Base-by-base conservation (phyloP, 2,329 filamentous ascomycete genomes). In the Aureobasidium sp. region DNA sequence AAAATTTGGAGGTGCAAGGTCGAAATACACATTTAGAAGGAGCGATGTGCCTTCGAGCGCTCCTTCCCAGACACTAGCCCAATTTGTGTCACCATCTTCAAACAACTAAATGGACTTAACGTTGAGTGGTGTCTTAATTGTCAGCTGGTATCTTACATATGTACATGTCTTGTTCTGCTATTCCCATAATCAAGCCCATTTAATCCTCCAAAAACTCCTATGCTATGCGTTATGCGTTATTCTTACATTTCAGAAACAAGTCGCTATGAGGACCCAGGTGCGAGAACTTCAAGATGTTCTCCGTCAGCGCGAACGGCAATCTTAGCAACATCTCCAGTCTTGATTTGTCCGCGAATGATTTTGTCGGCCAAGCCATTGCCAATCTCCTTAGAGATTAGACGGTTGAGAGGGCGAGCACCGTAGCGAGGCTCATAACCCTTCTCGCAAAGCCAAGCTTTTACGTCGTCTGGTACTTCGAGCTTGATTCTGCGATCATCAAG, bases 371-470 rank as follows among this genome's bases (percentile, higher is more conserved):
- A 81, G 3, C 85, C 82, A 73, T 97, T 97, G 63, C 90, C 87
- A 66, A 99, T 91, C 75, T 97, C 86, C 69, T 88, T 96, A 27
- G 89, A 85, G 66, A 97, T 97, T 58, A 97, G 82, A 41, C 94
- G 82, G 74, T 97, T 97, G 36, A 97, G 80, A 32, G 94, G 94
- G 7, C 94, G 82, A 8, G 94, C 94, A 65, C 94, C 94, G 71
- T 91, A 97, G 69, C 87, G 87, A 27, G 93, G 90, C 70, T 97
- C 91, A 72, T 97, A 97, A 2, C 93, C 93, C 65, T 86, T 84
- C 65, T 94, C 88, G 44, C 90, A 91, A 6, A 97, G 84, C 92
- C 92, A 97, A 65, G 87, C 81, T 70, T 89, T 89, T 45, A 92
- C 89, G 3, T 87, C 79, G 49, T 86, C 78, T 11, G 85, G 80